Evolutionary conservation across 2,329 filamentous ascomycete species (phyloP), one percentile per base, ranked within the genome.

Genomic region (Penicillium crustosum): DNA sequence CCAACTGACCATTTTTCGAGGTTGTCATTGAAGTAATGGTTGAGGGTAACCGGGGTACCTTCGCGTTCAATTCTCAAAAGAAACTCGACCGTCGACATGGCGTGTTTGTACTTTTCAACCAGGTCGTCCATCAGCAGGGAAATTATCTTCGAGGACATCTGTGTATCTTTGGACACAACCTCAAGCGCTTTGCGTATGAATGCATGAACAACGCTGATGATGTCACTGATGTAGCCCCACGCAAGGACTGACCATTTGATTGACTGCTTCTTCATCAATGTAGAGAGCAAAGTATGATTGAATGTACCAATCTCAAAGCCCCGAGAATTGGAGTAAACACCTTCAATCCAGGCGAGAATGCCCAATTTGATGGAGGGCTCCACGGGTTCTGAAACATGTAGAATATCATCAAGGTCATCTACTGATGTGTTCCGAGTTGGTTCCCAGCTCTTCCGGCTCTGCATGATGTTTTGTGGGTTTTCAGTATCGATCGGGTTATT

Each of bases 261-360:
- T 0, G 83, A 79, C 55, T 88, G 84, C 38, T 81, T 77, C 27
- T 78, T 77, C 68, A 88, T 86, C 0, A 76, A 61, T 3, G 61
- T 50, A 41, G 38, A 41, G 1, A 41, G 38, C 13, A 41, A 15
- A 6, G 19, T 23, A 23, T 23, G 38, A 6, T 41, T 23, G 12
- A 41, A 23, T 41, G 12, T 41, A 8, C 19, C 38, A 8, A 41
- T 41, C 36, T 42, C 39, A 15, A 42, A 42, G 19, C 39, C 39
- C 21, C 39, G 21, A 42, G 39, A 42, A 19, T 23, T 42, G 13
- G 39, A 42, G 39, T 42, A 42, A 9, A 42, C 7, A 4, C 0
- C 7, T 13, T 42, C 39, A 25, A 42, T 42, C 39, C 39, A 42
- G 15, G 39, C 1, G 15, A 42, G 21, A 17, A 42, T 23, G 13